Base-by-base conservation (phyloP, 441 rosid genomes). In the Populus hybrid region DNA sequence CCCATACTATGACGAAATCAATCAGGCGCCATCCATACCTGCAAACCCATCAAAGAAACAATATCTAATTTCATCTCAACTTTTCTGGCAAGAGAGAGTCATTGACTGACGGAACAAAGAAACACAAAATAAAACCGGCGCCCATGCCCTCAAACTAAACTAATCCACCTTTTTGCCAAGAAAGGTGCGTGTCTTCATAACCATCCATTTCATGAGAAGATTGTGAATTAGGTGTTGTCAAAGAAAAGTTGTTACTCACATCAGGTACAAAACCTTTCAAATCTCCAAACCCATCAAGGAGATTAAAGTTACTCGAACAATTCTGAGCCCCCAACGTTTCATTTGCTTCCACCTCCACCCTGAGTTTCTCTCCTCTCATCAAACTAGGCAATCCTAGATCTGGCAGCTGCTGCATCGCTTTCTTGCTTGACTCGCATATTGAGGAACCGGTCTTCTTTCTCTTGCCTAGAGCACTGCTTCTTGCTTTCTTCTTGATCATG, bases 191-290 rank as follows among this genome's bases (percentile, higher is more conserved):
- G 35, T 64, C 70, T 36, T 40, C 81, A 73, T 67, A 21, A 40
- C 35, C 12, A 68, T 69, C 74, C 70, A 59, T 59, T n/a, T 75
- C 10, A 38, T 32, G 57, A 75, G 82, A 75, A 70, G 72, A 76
- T 18, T n/a, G 53, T 35, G 66, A 23, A 16, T 16, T 50, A 50
- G 59, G n/a, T 50, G 76, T 26, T 36, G 76, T 3, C 69, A 74
- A 23, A 19, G 61, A 40, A 26, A 65, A 40, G 67, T 40, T 65
- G 28, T 72, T 72, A 28, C 75, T 69, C 9, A 78, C 42, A 57
- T 73, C 80, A 7, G 57, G 59, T 12, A 76, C 30, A 59, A 83
- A 77, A 7, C 79, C 79, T 69, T 80, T 79, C 63, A 83, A 42
- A 65, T 80, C 83, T 23, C 72, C 70, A 65, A 70, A 76, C 50